Conservation (phyloP, 352 stramenopile species). For the Phytophthora pisi region DNA sequence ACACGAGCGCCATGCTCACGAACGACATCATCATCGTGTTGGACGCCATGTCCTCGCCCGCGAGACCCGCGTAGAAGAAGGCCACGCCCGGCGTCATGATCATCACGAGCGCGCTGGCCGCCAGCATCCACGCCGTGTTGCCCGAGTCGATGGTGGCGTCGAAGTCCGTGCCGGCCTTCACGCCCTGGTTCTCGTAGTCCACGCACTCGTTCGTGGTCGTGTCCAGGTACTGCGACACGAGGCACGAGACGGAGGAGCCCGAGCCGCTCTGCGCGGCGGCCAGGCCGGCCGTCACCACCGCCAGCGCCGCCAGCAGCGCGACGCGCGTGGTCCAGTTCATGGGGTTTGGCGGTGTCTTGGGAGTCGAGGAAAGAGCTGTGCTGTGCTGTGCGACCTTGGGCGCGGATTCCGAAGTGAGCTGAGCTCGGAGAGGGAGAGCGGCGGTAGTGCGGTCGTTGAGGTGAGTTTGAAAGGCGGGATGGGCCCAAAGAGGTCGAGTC, state of each 20-base stretch:
- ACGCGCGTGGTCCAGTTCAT: slow-evolving; percentile 21
- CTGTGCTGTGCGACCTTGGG: slow-evolving; percentile 2
- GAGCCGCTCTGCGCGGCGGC: slow-evolving; percentile 36
- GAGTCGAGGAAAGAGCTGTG: not conserved
- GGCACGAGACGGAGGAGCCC: slow-evolving; percentile 31
- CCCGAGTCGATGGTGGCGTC: slow-evolving; percentile 37
- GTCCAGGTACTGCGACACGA: slow-evolving; percentile 50
- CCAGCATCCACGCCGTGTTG: slow-evolving; percentile 39
- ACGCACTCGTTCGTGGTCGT: slow-evolving; percentile 42
- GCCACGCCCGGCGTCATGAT: slow-evolving; percentile 34
- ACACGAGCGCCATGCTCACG: slow-evolving; percentile 75
- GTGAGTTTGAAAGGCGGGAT: slow-evolving; percentile 4
- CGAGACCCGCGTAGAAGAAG: slow-evolving; percentile 82
- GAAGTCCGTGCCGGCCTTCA: slow-evolving; percentile 29
- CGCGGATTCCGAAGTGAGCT: slow-evolving; percentile 24
- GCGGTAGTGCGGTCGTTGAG: not conserved
- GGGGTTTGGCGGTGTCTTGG: not conserved
- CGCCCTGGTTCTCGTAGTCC: slow-evolving; percentile 42
- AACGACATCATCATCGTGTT: slow-evolving; percentile 90
- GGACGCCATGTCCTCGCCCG: slow-evolving; percentile 75
- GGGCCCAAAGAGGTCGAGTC: not conserved
- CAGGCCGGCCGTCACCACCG: slow-evolving; percentile 17
- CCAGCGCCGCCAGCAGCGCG: slow-evolving; percentile 23
- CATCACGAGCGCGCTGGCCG: slow-evolving; percentile 33
- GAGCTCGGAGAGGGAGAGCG: too few relatives aligned